Evolutionary conservation across 169 alveolate species (phyloP).

Genomic region (Plasmodium chabaudi): DNA sequence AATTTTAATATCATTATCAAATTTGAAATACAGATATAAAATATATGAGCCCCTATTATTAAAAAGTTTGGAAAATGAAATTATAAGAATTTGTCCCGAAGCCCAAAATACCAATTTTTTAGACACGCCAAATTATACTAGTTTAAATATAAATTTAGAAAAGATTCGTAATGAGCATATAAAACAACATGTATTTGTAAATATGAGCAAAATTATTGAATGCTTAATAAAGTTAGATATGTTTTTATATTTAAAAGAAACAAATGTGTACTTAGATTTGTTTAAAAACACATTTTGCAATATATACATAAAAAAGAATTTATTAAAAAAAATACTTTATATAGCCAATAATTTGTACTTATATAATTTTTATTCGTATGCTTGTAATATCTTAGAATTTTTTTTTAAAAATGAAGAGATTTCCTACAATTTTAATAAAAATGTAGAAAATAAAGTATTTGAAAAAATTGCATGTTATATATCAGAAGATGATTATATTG

Average conservation of each 20-base stretch:
- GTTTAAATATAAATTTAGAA: slow-evolving; percentile 34
- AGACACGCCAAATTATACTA: neutral
- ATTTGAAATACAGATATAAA: slow-evolving; percentile 56
- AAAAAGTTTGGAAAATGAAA: slow-evolving; percentile 41
- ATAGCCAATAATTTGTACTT: slow-evolving; percentile 70
- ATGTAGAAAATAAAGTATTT: slow-evolving; percentile 53
- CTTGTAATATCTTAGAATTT: slow-evolving; percentile 46
- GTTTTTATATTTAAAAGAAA: slow-evolving; percentile 57
- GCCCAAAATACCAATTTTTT: neutral
- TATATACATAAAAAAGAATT: slow-evolving; percentile 28
- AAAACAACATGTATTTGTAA: slow-evolving; percentile 41
- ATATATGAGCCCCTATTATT: slow-evolving; percentile 41
- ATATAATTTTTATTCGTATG: slow-evolving; percentile 36
- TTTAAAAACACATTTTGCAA: slow-evolving; percentile 38
- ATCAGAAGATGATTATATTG: slow-evolving; percentile 74
- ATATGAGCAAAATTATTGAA: slow-evolving; percentile 65
- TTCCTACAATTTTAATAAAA: slow-evolving; percentile 62
- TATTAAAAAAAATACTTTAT: slow-evolving; percentile 55
- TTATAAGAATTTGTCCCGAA: slow-evolving; percentile 22
- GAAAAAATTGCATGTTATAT: slow-evolving; percentile 33
- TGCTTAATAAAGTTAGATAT: slow-evolving; percentile 72
- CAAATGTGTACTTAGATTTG: slow-evolving; percentile 18
- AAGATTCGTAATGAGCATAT: slow-evolving; percentile 7
- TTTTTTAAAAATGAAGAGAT: slow-evolving; percentile 20
- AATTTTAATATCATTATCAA: slow-evolving; percentile 67